A percentile compares a stretch with the other conserved stretches of the same genome.
These are phyloP conservation scores for Protomyces arabidopsidicola DNA, from an alignment of 1,139 yeast species.

Conservation along the genomic window DNA sequence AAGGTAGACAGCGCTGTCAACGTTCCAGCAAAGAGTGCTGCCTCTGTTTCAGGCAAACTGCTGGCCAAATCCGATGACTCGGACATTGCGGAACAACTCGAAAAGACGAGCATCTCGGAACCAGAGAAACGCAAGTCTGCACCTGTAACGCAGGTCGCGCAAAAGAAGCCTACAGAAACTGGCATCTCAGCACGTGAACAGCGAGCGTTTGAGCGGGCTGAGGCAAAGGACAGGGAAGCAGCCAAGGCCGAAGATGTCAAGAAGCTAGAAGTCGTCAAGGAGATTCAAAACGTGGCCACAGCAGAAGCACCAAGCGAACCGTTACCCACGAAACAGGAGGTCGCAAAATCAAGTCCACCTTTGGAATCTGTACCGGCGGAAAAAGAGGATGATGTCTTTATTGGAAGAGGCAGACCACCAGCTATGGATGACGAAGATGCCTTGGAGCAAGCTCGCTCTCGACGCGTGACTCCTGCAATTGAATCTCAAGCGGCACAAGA, in stretches of 20 bases:
- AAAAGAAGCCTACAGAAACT: not conserved
- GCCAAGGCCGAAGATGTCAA: not conserved
- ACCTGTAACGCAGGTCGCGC: not conserved
- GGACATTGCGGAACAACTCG: not conserved
- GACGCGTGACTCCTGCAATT: conserved; percentile 24
- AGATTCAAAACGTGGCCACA: not conserved
- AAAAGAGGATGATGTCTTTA: not conserved
- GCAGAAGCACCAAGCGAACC: not conserved
- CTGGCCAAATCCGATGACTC: not conserved
- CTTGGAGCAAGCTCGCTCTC: conserved; percentile 8
- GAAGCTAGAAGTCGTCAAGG: not conserved
- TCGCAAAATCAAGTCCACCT: not conserved
- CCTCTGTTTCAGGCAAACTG: not conserved
- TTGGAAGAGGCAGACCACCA: conserved; percentile 17
- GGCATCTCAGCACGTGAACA: not conserved
- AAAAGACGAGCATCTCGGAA: not conserved
- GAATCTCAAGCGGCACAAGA: conserved; percentile 4
- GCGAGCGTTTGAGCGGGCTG: not conserved
- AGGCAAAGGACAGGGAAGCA: not conserved
- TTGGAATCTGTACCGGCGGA: not conserved
- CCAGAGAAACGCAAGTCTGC: not conserved
- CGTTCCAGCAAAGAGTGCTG: not conserved
- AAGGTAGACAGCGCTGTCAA: not conserved
- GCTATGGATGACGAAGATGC: conserved; percentile 18
- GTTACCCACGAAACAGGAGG: not conserved